These are phyloP conservation scores for Diaporthe longicolla DNA, from an alignment of 2,329 filamentous ascomycete species.

Conservation along the genomic window DNA sequence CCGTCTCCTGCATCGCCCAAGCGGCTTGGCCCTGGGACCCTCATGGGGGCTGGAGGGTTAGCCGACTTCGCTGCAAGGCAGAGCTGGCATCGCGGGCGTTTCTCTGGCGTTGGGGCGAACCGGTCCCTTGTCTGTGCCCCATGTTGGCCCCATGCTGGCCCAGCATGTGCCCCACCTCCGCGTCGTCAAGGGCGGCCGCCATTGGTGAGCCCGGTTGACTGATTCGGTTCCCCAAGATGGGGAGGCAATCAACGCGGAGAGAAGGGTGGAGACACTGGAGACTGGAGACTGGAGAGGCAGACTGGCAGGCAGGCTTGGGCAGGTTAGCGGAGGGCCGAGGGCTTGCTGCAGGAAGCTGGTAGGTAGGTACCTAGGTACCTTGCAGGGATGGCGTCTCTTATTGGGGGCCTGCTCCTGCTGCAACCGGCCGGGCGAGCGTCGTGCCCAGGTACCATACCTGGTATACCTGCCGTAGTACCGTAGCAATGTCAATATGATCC, in stretches of 20 bases:
- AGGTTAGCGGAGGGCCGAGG: no score
- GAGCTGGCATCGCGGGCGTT: constrained; percentile 3
- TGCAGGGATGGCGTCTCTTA: constrained; percentile 18
- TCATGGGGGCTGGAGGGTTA: not conserved
- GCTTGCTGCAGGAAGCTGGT: no score
- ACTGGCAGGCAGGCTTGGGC: not conserved
- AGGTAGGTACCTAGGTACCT: not conserved
- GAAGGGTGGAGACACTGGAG: not conserved
- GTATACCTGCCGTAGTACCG: not conserved
- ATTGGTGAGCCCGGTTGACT: constrained; percentile 19
- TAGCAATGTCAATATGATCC: not conserved
- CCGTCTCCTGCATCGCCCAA: constrained; percentile 13
- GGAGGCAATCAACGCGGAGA: constrained; percentile 29
- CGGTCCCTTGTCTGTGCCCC: constrained; percentile 21
- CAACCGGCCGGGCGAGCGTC: constrained; percentile 16
- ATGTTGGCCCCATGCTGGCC: constrained; percentile 5
- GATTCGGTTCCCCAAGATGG: constrained; percentile 24
- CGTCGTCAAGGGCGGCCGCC: constrained; percentile 4
- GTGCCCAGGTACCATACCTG: not conserved
- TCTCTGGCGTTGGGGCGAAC: constrained; percentile 18
- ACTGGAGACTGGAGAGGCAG: no score
- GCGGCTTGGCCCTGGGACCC: constrained; percentile 12
- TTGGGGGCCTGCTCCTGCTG: not conserved
- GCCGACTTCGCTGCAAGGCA: constrained; percentile 3
- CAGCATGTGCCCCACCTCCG: constrained; percentile 31